Evolutionary conservation across 2,329 filamentous ascomycete genomes (phyloP), one percentile per base, ranked within the genome.

Genomic region (Monosporascus ibericus): DNA sequence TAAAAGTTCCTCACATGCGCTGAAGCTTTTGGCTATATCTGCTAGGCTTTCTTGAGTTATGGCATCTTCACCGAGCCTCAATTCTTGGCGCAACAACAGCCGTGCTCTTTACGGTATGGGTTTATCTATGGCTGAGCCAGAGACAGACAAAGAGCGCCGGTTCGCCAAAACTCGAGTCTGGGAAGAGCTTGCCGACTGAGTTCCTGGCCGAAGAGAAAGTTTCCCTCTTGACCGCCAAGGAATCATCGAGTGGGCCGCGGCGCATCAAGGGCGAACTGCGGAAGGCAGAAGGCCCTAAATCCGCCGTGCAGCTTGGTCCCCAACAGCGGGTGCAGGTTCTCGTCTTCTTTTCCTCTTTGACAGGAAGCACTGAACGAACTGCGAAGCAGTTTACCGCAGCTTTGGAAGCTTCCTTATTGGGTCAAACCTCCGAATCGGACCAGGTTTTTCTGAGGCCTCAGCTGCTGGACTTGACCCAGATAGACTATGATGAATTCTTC

Each of bases 401-500:
- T 1, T 67, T 92, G 27, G 74, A 75, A 20, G 55, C 64, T 59
- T 62, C 81, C 17, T 75, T 88, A 18, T 72, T 78, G 7, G 69
- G 73, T 15, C 72, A 87, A 11, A 63, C 69, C 17, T 44, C 58
- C 3, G 65, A 68, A 17, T 65, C 68, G 0, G 64, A 63, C 3
- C 69, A 68, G 27, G 62, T 63, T 6, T 80, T 80, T 57, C 65
- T 78, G 1, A 72, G 80, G 38, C 85, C 90, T 1, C 76, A 87
- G 63, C 70, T 90, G 11, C 75, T 88, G 52, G 90, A 97, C 63
- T 73, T 97, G 25, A 85, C 92, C 2, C 86, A 96, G 55, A 80
- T 95, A 50, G 92, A 97, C 62, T 89, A 92, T 62, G 92, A 99
- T 63, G 91, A 96, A 65, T 96, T 87, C 70, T 97, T 97, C 65